Evolutionary conservation across 306 rosid species (phyloP).

Genomic region (Glycine tomentella): DNA sequence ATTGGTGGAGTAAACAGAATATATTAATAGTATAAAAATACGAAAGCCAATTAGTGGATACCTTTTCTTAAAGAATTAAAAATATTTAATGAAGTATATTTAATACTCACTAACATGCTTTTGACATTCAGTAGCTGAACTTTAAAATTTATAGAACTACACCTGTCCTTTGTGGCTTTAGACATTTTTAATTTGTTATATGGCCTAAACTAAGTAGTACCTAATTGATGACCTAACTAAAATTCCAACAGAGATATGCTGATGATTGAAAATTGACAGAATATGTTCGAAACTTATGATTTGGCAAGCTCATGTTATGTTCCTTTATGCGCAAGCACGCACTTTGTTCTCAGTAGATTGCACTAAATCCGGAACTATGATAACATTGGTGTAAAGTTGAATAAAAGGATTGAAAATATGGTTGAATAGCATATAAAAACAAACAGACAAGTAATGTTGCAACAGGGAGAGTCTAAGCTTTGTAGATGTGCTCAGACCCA

Average conservation of each 20-base stretch:
- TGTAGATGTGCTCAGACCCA: no score
- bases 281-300: slow-evolving; percentile 6
- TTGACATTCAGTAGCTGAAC: neutral
- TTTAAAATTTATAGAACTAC: neutral
- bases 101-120: neutral
- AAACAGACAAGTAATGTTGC: neutral
- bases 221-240: slow-evolving; percentile 33
- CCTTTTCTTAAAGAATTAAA: neutral
- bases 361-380: slow-evolving; percentile 7
- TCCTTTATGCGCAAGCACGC: slow-evolving; percentile 37
- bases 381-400: slow-evolving; percentile 23
- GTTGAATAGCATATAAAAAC: neutral
- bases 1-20: neutral
- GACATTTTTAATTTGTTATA: no score
- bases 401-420: no score
- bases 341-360: slow-evolving; percentile 18
- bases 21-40: neutral
- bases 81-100: neutral
- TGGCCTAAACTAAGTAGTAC: neutral
- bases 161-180: neutral
- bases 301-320: neutral
- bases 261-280: neutral
- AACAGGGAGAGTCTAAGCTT: no score
- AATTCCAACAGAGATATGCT: slow-evolving; percentile 22
- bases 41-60: neutral